These are phyloP conservation scores for Claviceps quebecensis DNA, from an alignment of 2,329 filamentous ascomycete genomes.

Conservation along the genomic window DNA sequence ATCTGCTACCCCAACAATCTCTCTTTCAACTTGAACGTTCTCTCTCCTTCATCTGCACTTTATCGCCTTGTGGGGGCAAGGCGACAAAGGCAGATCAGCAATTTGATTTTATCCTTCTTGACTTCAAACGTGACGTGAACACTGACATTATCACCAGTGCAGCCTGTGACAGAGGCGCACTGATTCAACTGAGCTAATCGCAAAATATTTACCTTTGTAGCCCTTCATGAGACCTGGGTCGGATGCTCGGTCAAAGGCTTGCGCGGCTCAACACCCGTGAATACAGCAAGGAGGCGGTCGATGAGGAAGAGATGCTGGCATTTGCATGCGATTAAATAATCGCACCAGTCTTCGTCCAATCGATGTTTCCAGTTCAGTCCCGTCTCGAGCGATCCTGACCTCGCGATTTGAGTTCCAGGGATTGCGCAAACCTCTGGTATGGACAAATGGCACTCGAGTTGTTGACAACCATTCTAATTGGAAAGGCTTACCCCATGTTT, in stretches of 20 bases:
- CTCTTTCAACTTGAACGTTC: no score
- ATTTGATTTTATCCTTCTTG: no score
- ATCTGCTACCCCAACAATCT: no score
- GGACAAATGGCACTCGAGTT: slow-evolving; percentile 71
- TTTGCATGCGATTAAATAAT: slow-evolving; percentile 54
- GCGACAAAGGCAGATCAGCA: no score
- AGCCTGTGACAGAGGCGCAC: no score
- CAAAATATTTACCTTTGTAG: no score
- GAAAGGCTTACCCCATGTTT: slow-evolving; percentile 84
- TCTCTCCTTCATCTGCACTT: no score
- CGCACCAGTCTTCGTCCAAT: slow-evolving; percentile 64
- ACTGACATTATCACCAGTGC: no score
- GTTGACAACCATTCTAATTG: slow-evolving; percentile 83
- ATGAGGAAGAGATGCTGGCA: slow-evolving; percentile 18
- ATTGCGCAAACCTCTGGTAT: slow-evolving; percentile 75
- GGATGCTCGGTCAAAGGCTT: slow-evolving; percentile 18
- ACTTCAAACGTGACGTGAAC: no score
- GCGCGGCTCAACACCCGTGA: slow-evolving; percentile 24
- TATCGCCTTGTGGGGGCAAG: no score
- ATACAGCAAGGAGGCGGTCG: slow-evolving; percentile 21
- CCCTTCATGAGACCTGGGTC: no score
- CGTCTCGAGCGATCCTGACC: slow-evolving; percentile 90
- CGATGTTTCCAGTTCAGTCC: slow-evolving; percentile 77
- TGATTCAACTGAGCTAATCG: no score
- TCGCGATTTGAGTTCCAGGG: slow-evolving; percentile 92